Evolutionary conservation across 2,329 filamentous ascomycete genomes (phyloP).

Genomic region (Sordariomycetes sp.): DNA sequence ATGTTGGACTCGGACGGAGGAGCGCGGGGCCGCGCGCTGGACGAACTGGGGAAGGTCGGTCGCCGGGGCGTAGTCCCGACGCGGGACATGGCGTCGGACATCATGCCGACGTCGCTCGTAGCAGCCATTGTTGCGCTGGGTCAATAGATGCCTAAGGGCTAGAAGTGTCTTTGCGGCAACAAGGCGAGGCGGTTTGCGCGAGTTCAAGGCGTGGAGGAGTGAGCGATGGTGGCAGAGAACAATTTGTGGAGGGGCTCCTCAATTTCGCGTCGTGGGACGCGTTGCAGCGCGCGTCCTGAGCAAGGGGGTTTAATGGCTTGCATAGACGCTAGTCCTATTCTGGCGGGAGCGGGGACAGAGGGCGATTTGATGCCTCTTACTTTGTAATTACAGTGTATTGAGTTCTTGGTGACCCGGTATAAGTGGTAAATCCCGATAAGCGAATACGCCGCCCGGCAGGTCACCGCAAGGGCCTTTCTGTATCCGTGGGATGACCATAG

Average conservation of each 20-base stretch:
- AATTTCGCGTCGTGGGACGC: not conserved
- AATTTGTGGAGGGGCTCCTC: not conserved
- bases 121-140: constrained; percentile 29
- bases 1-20: constrained; percentile 50
- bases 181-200: not conserved
- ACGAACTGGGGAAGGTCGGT: constrained; percentile 36
- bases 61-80: constrained; percentile 30
- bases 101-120: constrained; percentile 45
- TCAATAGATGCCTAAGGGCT: not conserved
- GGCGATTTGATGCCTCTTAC: not conserved
- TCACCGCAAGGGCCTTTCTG: too few relatives aligned
- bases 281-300: not conserved
- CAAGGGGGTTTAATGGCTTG: constrained; percentile 1
- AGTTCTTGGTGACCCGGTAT: too few relatives aligned
- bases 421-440: too few relatives aligned
- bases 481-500: too few relatives aligned
- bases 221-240: not conserved
- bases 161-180: not conserved
- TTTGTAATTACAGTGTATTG: too few relatives aligned
- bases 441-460: too few relatives aligned
- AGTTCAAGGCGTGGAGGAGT: not conserved
- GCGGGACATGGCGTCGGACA: constrained; percentile 43
- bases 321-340: not conserved
- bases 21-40: constrained; percentile 39
- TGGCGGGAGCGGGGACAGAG: not conserved